Conservation (phyloP, 2,329 filamentous ascomycete genomes). For the Alternaria sp. region DNA sequence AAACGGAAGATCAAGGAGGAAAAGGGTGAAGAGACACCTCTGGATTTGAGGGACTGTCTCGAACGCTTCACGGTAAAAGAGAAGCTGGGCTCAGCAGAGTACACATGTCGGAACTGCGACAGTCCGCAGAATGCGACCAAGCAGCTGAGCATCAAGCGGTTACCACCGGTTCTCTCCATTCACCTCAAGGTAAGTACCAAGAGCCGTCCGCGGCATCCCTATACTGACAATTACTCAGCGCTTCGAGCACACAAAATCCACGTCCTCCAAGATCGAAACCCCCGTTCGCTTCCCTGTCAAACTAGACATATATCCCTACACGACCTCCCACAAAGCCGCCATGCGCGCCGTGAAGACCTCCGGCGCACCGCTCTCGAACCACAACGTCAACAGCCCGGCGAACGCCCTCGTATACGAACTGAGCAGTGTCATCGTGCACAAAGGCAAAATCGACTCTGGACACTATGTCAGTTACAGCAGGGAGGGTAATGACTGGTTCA, state of each 20-base stretch:
- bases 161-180: constrained; percentile 89
- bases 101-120: constrained; percentile 82
- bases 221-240: constrained; percentile 49
- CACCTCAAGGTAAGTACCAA: constrained; percentile 78
- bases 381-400: constrained; percentile 41
- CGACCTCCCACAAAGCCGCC: constrained; percentile 62
- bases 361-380: constrained; percentile 45
- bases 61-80: constrained; percentile 88
- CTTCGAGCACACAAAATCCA: constrained; percentile 78
- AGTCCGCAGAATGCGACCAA: constrained; percentile 79
- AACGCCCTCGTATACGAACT: constrained; percentile 81
- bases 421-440: constrained; percentile 88
- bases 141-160: constrained; percentile 79
- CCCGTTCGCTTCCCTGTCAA: constrained; percentile 84
- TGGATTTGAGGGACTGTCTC: constrained; percentile 67
- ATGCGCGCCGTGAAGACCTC: constrained; percentile 36
- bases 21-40: constrained; percentile 36
- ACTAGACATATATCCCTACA: constrained; percentile 91
- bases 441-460: constrained; percentile 89
- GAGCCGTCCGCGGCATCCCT: background rate
- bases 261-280: constrained; percentile 86
- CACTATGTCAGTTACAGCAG: constrained; percentile 92
- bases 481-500: constrained; percentile 87
- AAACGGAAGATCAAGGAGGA: constrained; percentile 62
- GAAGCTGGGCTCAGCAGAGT: constrained; percentile 75